Evolutionary conservation across 768 basidiomycete genomes (phyloP).

Genomic region (Trametes cinnabarina): DNA sequence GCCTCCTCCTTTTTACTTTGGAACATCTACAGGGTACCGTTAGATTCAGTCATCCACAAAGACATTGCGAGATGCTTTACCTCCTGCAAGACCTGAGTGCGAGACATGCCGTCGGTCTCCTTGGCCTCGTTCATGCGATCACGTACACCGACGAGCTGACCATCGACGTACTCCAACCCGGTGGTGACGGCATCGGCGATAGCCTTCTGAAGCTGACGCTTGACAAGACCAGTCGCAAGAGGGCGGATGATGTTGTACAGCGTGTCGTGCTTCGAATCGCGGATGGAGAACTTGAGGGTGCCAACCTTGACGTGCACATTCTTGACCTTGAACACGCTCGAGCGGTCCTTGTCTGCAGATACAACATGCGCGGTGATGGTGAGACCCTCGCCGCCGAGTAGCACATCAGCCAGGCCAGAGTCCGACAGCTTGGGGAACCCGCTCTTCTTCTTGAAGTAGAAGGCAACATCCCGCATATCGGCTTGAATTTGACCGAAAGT

Average conservation of each 20-base stretch:
- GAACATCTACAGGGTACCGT: constrained; percentile 45
- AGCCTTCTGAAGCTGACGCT: constrained; percentile 66
- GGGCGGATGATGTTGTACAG: constrained; percentile 84
- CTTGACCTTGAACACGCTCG: constrained; percentile 72
- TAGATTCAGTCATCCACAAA: neutral
- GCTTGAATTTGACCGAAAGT: constrained; percentile 85
- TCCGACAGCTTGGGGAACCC: constrained; percentile 80
- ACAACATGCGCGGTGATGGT: constrained; percentile 63
- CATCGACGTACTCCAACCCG: constrained; percentile 84
- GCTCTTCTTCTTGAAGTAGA: constrained; percentile 85
- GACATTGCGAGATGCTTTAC: constrained; percentile 33
- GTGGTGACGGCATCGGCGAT: constrained; percentile 68
- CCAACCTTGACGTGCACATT: constrained; percentile 79
- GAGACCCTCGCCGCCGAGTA: constrained; percentile 82
- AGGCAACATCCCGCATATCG: constrained; percentile 91
- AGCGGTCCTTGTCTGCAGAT: constrained; percentile 57
- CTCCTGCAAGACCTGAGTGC: constrained; percentile 57
- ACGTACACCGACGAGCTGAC: constrained; percentile 85
- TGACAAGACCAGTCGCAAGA: constrained; percentile 78
- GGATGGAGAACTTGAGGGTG: constrained; percentile 84
- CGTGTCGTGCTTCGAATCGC: constrained; percentile 87
- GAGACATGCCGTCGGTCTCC: constrained; percentile 38
- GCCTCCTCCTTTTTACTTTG: constrained; percentile 54
- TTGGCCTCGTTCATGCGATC: constrained; percentile 71
- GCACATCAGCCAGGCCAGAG: constrained; percentile 80